These are phyloP conservation scores for Suhomyces atakaporum DNA, from an alignment of 1,139 yeast species.

Conservation along the genomic window DNA sequence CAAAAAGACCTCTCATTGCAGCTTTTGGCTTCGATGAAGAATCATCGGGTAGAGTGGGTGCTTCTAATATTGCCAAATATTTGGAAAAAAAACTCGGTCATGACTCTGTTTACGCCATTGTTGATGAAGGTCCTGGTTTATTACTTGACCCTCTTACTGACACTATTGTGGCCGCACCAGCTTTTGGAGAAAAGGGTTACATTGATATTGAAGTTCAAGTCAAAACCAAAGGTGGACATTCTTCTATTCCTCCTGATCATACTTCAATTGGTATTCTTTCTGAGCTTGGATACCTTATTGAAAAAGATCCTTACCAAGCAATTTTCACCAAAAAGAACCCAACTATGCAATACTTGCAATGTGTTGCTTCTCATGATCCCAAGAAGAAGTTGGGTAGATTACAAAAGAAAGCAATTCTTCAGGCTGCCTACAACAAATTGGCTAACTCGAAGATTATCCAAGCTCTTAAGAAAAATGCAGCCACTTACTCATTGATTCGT, in stretches of 20 bases:
- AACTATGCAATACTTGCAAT: slow-evolving; percentile 44
- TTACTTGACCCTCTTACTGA: slow-evolving; percentile 31
- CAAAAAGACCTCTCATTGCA: slow-evolving; percentile 56
- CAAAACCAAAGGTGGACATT: slow-evolving; percentile 69
- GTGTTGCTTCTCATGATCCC: slow-evolving; percentile 43
- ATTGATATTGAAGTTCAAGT: slow-evolving; percentile 50
- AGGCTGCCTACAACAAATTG: slow-evolving; percentile 25
- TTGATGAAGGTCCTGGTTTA: slow-evolving; percentile 65
- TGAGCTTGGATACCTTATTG: slow-evolving; percentile 51
- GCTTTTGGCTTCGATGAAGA: slow-evolving; percentile 80
- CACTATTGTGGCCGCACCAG: slow-evolving; percentile 41
- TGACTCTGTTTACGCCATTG: slow-evolving; percentile 54
- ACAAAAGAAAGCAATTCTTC: slow-evolving; percentile 26
- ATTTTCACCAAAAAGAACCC: slow-evolving; percentile 53
- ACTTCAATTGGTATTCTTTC: slow-evolving; percentile 74
- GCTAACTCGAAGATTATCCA: slow-evolving; percentile 29
- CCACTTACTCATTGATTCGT: slow-evolving; percentile 26
- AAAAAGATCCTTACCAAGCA: slow-evolving; percentile 49
- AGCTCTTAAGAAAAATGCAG: slow-evolving; percentile 16
- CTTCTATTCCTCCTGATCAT: slow-evolving; percentile 71
- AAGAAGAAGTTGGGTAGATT: slow-evolving; percentile 16
- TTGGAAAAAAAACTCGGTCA: slow-evolving; percentile 54
- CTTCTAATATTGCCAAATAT: slow-evolving; percentile 41
- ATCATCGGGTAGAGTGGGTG: slow-evolving; percentile 61
- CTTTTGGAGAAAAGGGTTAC: slow-evolving; percentile 69